These are phyloP conservation scores for Curvularia sp. DNA, from an alignment of 2,329 filamentous ascomycete genomes.

Conservation along the genomic window DNA sequence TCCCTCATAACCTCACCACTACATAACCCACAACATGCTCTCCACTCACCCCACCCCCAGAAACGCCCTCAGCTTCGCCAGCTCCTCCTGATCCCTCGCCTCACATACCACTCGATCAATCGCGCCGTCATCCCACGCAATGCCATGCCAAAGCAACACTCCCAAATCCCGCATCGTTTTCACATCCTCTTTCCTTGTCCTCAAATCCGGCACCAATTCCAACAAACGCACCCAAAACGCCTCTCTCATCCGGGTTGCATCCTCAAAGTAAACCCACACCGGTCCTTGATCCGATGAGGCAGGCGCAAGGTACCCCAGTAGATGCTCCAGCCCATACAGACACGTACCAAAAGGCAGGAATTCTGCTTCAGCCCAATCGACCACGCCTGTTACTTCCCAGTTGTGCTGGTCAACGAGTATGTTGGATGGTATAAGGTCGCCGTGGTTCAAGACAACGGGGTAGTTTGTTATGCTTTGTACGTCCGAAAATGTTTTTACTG, in stretches of 20 bases:
- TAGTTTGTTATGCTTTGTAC: slow-evolving; percentile 58
- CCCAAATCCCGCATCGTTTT: slow-evolving; percentile 60
- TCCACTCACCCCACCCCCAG: slow-evolving; percentile 21
- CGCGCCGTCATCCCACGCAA: slow-evolving; percentile 67
- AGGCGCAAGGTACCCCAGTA: slow-evolving; percentile 59
- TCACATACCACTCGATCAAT: slow-evolving; percentile 65
- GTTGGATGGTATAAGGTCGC: slow-evolving; percentile 66
- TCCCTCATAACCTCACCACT: neutral
- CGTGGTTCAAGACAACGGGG: slow-evolving; percentile 66
- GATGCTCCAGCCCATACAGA: slow-evolving; percentile 66
- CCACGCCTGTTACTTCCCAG: slow-evolving; percentile 59
- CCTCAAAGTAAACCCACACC: slow-evolving; percentile 52
- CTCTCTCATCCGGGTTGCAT: slow-evolving; percentile 53
- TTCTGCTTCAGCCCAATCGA: slow-evolving; percentile 72
- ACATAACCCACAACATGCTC: neutral
- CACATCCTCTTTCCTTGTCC: slow-evolving; percentile 46
- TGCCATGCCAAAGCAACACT: slow-evolving; percentile 68
- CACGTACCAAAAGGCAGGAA: slow-evolving; percentile 65
- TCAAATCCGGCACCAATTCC: slow-evolving; percentile 48
- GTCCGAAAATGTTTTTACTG: slow-evolving; percentile 16
- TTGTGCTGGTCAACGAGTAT: slow-evolving; percentile 59
- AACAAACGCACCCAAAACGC: slow-evolving; percentile 60
- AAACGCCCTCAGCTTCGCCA: slow-evolving; percentile 59
- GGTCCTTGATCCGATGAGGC: neutral
- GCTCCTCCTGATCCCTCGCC: slow-evolving; percentile 59